phyloP scores from a whole-genome alignment of 768 basidiomycete species.

The Russula sp. region DNA sequence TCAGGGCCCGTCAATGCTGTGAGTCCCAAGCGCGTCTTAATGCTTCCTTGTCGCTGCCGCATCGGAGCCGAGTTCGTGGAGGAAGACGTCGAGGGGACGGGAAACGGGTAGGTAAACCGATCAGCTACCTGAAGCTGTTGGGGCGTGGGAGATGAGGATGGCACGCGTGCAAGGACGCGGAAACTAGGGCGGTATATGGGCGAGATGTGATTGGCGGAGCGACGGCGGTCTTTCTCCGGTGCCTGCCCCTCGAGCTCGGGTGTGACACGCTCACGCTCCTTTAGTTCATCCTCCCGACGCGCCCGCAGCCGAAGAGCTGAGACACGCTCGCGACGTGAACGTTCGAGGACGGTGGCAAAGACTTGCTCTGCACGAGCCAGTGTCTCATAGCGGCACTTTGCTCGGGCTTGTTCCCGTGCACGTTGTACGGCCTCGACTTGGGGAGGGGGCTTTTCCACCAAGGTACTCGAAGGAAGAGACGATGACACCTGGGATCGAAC shows the following conservation, averaged over 20 bases:
- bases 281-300: slow-evolving; percentile 10
- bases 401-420: slow-evolving; percentile 12
- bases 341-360: slow-evolving; percentile 16
- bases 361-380: slow-evolving; percentile 14
- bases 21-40: slow-evolving; percentile 7
- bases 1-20: slow-evolving; percentile 1
- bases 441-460: neutral
- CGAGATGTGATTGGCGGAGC: neutral
- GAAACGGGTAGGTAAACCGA: slow-evolving; percentile 23
- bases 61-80: neutral
- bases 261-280: slow-evolving; percentile 9
- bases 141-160: neutral
- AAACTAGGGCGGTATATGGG: neutral
- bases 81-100: slow-evolving; percentile 7
- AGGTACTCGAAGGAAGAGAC: neutral
- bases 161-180: slow-evolving; percentile 10
- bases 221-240: slow-evolving; percentile 12
- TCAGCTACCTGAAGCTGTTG: slow-evolving; percentile 1
- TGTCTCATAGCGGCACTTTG: slow-evolving; percentile 16
- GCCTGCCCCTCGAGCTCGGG: slow-evolving; percentile 14
- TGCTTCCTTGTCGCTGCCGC: slow-evolving; percentile 7
- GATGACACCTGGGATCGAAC: neutral
- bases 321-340: slow-evolving; percentile 20
- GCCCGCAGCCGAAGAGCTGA: slow-evolving; percentile 7
- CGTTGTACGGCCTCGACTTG: slow-evolving; percentile 1